Evolutionary conservation across 345 rosid genomes (phyloP).

Genomic region (Raphanus raphanistrum): DNA sequence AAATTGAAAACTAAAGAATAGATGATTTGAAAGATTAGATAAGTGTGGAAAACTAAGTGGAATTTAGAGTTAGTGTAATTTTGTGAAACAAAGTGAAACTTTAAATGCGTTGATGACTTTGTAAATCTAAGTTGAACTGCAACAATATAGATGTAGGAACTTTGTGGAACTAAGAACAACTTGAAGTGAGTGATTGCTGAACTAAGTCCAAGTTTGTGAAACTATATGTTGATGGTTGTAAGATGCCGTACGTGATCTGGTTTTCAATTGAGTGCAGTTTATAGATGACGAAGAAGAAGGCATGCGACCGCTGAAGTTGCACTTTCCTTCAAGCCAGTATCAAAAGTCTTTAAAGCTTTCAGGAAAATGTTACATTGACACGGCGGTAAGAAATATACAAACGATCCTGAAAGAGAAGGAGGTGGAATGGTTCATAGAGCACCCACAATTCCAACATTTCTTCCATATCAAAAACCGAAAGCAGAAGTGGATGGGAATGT

Average conservation of each 20-base stretch:
- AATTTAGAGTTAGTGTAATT: background rate
- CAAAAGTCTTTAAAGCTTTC: too few relatives aligned
- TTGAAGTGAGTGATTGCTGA: background rate
- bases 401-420: too few relatives aligned
- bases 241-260: background rate
- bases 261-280: too few relatives aligned
- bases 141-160: background rate
- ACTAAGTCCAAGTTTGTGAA: background rate
- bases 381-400: too few relatives aligned
- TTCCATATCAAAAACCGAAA: background rate
- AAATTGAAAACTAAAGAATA: too few relatives aligned
- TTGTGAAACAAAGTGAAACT: background rate
- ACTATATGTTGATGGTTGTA: background rate
- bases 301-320: too few relatives aligned
- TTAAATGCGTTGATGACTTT: too few relatives aligned
- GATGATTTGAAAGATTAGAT: too few relatives aligned
- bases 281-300: too few relatives aligned
- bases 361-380: too few relatives aligned
- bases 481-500: background rate
- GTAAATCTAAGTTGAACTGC: background rate
- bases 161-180: background rate
- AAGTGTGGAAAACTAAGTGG: background rate
- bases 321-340: too few relatives aligned
- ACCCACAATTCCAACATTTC: background rate
- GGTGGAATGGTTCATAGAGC: too few relatives aligned